phyloP scores from a whole-genome alignment of 208 protist species.

The Leishmania mexicana region DNA sequence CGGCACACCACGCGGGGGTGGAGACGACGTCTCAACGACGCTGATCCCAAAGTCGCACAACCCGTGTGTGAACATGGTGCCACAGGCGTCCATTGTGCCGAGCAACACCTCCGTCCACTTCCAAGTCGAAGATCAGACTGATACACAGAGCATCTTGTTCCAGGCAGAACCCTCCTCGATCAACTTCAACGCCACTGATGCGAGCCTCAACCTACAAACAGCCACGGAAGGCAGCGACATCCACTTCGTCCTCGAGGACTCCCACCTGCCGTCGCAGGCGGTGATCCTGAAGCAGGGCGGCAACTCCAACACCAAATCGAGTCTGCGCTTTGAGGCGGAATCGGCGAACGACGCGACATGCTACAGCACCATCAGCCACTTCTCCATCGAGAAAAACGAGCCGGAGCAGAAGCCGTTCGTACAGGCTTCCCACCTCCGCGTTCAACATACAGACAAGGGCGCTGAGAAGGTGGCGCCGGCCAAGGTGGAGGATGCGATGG shows the following conservation, averaged over 20 bases:
- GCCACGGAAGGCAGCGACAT: slow-evolving; percentile 23
- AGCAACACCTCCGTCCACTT: slow-evolving; percentile 20
- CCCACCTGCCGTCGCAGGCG: slow-evolving; percentile 9
- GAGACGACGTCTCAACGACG: background rate
- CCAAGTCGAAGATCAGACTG: slow-evolving; percentile 7
- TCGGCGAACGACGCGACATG: slow-evolving; percentile 14
- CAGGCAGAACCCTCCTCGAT: slow-evolving; percentile 18
- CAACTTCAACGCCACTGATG: background rate
- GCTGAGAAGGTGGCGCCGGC: background rate
- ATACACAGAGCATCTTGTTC: slow-evolving; percentile 21
- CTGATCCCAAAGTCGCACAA: background rate
- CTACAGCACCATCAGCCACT: slow-evolving; percentile 27
- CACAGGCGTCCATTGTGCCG: slow-evolving; percentile 12
- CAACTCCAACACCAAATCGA: slow-evolving; percentile 3
- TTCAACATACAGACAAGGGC: background rate
- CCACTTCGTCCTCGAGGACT: slow-evolving; percentile 17
- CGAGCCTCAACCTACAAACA: slow-evolving; percentile 2
- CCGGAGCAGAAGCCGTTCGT: slow-evolving; percentile 1
- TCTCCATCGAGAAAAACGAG: slow-evolving; percentile 19
- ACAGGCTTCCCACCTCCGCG: background rate
- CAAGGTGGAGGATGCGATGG: background rate
- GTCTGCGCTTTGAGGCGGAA: slow-evolving; percentile 22
- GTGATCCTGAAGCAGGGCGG: background rate
- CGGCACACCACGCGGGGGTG: slow-evolving; percentile 15
- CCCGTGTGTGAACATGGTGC: background rate